These are phyloP conservation scores for Chenopodium berlandieri DNA, from an alignment of 148 eudicot species.

Conservation along the genomic window DNA sequence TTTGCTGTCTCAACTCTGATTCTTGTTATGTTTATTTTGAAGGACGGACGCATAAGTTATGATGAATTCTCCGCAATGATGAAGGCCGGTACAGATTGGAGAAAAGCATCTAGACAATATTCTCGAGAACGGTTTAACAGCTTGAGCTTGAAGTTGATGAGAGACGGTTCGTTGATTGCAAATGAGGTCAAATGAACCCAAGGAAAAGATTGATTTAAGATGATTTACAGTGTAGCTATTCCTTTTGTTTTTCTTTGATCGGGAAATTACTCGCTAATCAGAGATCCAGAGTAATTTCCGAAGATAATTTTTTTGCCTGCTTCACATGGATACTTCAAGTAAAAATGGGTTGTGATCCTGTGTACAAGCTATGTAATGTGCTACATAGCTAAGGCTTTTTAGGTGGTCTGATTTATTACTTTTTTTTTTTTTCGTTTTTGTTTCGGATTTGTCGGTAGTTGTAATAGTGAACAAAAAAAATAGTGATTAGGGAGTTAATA, in stretches of 20 bases:
- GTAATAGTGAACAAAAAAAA: slow-evolving; percentile 8
- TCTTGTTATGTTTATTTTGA: not conserved
- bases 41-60: slow-evolving; percentile 85
- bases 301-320: slow-evolving; percentile 13
- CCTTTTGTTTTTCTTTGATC: not conserved
- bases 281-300: not conserved
- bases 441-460: slow-evolving; percentile 4
- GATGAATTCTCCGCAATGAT: slow-evolving; percentile 79
- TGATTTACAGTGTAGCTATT: slow-evolving; percentile 4
- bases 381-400: not conserved
- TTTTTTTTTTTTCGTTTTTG: not conserved
- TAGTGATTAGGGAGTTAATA: slow-evolving; percentile 18
- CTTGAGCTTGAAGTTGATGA: slow-evolving; percentile 67
- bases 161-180: slow-evolving; percentile 52
- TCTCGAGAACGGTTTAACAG: slow-evolving; percentile 77
- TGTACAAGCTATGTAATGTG: slow-evolving; percentile 9
- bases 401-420: not conserved
- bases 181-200: slow-evolving; percentile 43
- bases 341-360: not conserved
- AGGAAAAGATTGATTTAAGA: not conserved
- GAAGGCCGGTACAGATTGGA: slow-evolving; percentile 92
- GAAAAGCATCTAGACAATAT: slow-evolving; percentile 80
- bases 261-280: not conserved
- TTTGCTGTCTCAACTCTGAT: not conserved
- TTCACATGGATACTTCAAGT: not conserved